Base-by-base conservation (phyloP, 192 early-diverging fungal genomes). In the Backusella parvicylindrica region DNA sequence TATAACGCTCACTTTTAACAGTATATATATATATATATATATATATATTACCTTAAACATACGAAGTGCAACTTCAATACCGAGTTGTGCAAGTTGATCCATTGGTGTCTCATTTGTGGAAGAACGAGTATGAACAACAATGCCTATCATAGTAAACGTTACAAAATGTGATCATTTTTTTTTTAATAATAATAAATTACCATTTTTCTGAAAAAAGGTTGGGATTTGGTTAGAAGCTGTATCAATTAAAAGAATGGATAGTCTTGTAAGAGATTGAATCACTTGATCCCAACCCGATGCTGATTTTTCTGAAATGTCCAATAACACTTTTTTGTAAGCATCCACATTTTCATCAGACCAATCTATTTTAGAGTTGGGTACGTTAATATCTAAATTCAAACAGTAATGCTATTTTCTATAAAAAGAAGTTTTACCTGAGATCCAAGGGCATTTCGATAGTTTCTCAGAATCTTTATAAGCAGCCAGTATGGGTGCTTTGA, bases 1-100 rank as follows among this genome's bases (percentile, higher is more conserved):
- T n/a, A n/a, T n/a, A n/a, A n/a, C n/a, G n/a, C n/a, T n/a, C n/a
- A n/a, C n/a, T n/a, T n/a, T n/a, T n/a, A n/a, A n/a, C n/a, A n/a
- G n/a, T n/a, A n/a, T n/a, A n/a, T n/a, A n/a, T n/a, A n/a, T n/a
- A n/a, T n/a, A n/a, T n/a, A n/a, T n/a, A n/a, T n/a, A n/a, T n/a
- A n/a, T n/a, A n/a, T n/a, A n/a, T n/a, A n/a, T 41, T 80, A 86
- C 87, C 79, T 85, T 86, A 73, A 89, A 89, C 72, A 81, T 85
- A 40, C 81, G 78, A 1, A 81, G 73, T 40, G 87, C 76, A 16
- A 89, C 84, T 0, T 65, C 71, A 28, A 81, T 82, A 16, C 83
- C 86, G 49, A 89, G 76, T 21, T 79, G 73, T 18, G 77, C 75
- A 0, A 78, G 68, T 21, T 79, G 56, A 23, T 89, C 86, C 43